These are phyloP conservation scores for Aspergillus flavus DNA, from an alignment of 2,329 filamentous ascomycete species.

Conservation along the genomic window DNA sequence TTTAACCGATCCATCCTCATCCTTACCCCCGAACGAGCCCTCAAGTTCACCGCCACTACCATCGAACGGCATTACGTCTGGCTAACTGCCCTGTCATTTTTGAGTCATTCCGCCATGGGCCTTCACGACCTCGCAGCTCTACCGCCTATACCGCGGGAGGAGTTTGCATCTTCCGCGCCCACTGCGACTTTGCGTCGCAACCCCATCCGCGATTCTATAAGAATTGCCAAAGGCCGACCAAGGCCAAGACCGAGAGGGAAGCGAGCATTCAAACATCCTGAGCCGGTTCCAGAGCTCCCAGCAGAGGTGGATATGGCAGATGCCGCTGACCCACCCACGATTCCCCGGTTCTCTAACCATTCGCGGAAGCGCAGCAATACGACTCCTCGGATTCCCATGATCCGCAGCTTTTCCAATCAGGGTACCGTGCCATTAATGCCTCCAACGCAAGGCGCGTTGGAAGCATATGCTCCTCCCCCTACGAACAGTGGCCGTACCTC, in stretches of 20 bases:
- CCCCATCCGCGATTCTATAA: conserved; percentile 83
- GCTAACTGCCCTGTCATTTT: conserved; percentile 91
- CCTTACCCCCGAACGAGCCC: conserved; percentile 84
- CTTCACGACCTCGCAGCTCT: conserved; percentile 71
- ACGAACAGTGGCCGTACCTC: conserved; percentile 51
- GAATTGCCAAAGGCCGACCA: conserved; percentile 75
- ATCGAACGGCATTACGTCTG: conserved; percentile 90
- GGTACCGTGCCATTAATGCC: conserved; percentile 36
- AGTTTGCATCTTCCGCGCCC: conserved; percentile 41
- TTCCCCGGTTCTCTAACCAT: conserved; percentile 62
- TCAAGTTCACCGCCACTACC: conserved; percentile 88
- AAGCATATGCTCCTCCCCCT: conserved; percentile 51
- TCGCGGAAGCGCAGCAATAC: conserved; percentile 89
- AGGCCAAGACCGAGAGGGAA: conserved; percentile 45
- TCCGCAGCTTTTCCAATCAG: conserved; percentile 73
- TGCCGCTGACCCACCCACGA: conserved; percentile 54
- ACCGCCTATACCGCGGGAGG: conserved; percentile 54
- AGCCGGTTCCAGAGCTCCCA: conserved; percentile 38
- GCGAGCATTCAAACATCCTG: conserved; percentile 40
- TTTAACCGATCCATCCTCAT: conserved; percentile 97
- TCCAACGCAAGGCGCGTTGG: conserved; percentile 56
- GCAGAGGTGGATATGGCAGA: conserved; percentile 36
- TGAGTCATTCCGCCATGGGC: conserved; percentile 84
- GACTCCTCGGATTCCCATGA: conserved; percentile 69
- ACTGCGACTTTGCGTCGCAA: conserved; percentile 56